Evolutionary conservation across 2,329 filamentous ascomycete genomes (phyloP), one percentile per base, ranked within the genome.

Genomic region (Ophiocordyceps sinensis): DNA sequence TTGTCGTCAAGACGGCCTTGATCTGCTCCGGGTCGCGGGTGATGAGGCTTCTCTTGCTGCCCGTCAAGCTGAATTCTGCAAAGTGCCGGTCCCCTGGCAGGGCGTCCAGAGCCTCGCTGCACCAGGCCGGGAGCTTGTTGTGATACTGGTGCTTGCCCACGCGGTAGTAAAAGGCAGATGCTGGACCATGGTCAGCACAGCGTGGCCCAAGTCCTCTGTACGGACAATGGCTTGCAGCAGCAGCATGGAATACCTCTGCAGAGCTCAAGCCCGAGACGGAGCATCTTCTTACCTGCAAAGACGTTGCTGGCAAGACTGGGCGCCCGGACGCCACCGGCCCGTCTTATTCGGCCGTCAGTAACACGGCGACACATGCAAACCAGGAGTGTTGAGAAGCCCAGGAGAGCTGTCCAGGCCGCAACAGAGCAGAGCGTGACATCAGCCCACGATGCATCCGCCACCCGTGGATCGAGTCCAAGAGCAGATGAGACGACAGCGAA

Each of bases 101-200:
- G 82, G 42, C 15, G 11, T 50, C 45, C 11, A 51, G 26, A 5
- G 43, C 41, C 3, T 41, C 28, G 14, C 38, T 47, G 31, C 48
- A 48, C 44, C 43, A 48, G 15, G 41, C 39, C 28, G 48, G 43
- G 7, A 51, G 41, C 5, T 35, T 39, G 38, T 48, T 49, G 11
- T 44, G 38, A 36, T 46, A 47, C 19, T 51, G 49, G 26, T 40
- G 43, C 29, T 43, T 49, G 30, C 44, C 47, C 29, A 49, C 42
- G 23, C 47, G 29, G 13, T 43, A 44, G 35, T 50, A 51, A 5
- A 51, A 32, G 26, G 26, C 43, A 7, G 47, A 45, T 21, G 44
- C 49, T 51, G 12, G 15, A 11, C 12, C 11, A 28, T 19, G 10
- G 30, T 43, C 10, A 47, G 42, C 19, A 12, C n/a, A 19, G 2